These are phyloP conservation scores for Tritrichomonas musculus DNA, from an alignment of 208 protist species.

Conservation along the genomic window DNA sequence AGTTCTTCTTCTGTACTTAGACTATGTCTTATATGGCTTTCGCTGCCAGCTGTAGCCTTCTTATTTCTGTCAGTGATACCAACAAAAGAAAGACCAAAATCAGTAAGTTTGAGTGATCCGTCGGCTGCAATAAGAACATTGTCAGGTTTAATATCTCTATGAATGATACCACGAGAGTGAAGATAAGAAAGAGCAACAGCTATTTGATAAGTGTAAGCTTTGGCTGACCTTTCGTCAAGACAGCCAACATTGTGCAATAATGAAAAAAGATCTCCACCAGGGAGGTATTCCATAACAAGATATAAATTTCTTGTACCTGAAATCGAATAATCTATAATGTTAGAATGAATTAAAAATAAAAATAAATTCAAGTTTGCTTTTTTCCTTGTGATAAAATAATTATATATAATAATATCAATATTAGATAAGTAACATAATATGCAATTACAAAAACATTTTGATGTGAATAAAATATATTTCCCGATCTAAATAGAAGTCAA, in stretches of 20 bases:
- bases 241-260: background rate
- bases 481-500: too few species aligned
- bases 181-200: background rate
- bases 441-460: too few species aligned
- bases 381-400: too few species aligned
- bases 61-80: background rate
- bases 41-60: constrained; percentile 48
- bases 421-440: too few species aligned
- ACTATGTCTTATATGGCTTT: too few species aligned
- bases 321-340: constrained; percentile 33
- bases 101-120: background rate
- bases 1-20: too few species aligned
- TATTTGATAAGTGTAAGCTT: background rate
- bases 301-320: background rate
- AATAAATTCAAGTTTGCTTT: too few species aligned
- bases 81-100: background rate
- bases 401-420: too few species aligned
- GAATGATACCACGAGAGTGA: background rate
- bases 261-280: background rate
- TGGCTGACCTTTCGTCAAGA: background rate
- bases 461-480: too few species aligned
- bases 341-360: background rate
- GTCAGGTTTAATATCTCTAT: constrained; percentile 10
- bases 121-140: background rate
- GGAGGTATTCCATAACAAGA: constrained; percentile 7